phyloP scores from a whole-genome alignment of 768 basidiomycete genomes.

The Boletellus emodensis region DNA sequence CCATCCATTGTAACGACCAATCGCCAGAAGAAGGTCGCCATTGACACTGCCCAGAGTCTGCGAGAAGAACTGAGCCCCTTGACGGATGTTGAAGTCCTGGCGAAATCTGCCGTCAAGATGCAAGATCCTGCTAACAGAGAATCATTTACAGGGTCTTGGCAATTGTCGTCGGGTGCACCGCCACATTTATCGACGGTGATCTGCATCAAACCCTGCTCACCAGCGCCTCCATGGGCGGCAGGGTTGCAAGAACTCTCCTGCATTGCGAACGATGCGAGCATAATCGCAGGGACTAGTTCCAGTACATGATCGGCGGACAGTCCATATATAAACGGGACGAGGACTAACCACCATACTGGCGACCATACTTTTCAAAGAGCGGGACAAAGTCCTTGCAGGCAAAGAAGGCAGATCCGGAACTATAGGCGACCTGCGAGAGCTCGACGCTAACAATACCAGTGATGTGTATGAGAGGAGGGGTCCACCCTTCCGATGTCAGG shows the following conservation, averaged over 20 bases:
- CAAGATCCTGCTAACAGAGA: neutral
- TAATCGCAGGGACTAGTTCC: constrained; percentile 58
- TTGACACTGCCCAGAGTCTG: constrained; percentile 48
- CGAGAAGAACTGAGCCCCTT: constrained; percentile 45
- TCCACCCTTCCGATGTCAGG: constrained; percentile 61
- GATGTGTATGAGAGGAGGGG: constrained; percentile 58
- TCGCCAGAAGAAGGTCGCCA: constrained; percentile 31
- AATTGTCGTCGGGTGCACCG: constrained; percentile 44
- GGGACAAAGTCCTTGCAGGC: constrained; percentile 45
- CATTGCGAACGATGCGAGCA: constrained; percentile 85
- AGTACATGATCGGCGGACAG: neutral
- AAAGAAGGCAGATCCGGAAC: constrained; percentile 51
- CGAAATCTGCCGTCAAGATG: neutral
- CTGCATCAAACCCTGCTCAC: constrained; percentile 88
- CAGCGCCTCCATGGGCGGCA: constrained; percentile 61
- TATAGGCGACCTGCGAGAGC: constrained; percentile 40
- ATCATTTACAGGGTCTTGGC: constrained; percentile 36
- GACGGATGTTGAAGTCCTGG: constrained; percentile 68
- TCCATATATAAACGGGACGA: neutral
- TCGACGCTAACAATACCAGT: constrained; percentile 36
- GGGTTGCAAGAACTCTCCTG: constrained; percentile 80
- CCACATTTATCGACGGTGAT: constrained; percentile 74
- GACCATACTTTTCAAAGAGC: constrained; percentile 52
- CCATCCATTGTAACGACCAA: constrained; percentile 36
- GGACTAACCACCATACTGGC: constrained; percentile 26